Conservation (phyloP, 1,139 yeast species). For the Candida sp. region DNA sequence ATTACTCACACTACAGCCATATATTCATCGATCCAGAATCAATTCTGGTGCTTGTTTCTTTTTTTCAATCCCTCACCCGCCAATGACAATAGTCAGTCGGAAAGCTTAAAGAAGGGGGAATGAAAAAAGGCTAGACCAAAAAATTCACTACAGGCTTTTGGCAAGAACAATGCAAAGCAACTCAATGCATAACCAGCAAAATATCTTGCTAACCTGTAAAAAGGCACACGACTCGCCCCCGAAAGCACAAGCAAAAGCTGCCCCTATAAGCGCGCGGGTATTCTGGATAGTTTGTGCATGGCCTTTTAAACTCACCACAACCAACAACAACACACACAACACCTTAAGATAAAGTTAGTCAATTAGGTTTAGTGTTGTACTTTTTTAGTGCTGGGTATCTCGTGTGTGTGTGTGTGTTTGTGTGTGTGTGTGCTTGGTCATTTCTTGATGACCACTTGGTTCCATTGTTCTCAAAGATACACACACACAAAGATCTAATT, state of each 20-base stretch:
- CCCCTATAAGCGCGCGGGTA: neutral
- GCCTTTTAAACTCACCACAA: neutral
- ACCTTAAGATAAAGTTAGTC: no score
- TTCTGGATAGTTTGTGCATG: neutral
- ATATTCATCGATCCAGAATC: no score
- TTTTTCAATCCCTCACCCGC: no score
- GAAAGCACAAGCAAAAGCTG: neutral
- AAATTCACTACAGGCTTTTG: neutral
- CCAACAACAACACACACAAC: neutral
- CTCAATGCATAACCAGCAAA: neutral
- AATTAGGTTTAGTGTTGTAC: neutral
- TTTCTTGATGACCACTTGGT: neutral
- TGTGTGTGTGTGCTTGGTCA: no score
- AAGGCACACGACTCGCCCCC: neutral
- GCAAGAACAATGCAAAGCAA: neutral
- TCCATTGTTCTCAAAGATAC: neutral
- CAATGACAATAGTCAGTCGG: neutral
- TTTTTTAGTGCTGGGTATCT: neutral
- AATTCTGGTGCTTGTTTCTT: no score
- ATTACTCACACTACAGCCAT: no score
- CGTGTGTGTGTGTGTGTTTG: no score
- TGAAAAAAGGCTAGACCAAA: neutral
- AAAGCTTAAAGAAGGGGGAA: neutral
- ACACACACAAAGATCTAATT: neutral
- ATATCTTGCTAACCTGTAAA: neutral